These are phyloP conservation scores for Starmerella bombicola DNA, from an alignment of 805 yeast genomes.

Conservation along the genomic window DNA sequence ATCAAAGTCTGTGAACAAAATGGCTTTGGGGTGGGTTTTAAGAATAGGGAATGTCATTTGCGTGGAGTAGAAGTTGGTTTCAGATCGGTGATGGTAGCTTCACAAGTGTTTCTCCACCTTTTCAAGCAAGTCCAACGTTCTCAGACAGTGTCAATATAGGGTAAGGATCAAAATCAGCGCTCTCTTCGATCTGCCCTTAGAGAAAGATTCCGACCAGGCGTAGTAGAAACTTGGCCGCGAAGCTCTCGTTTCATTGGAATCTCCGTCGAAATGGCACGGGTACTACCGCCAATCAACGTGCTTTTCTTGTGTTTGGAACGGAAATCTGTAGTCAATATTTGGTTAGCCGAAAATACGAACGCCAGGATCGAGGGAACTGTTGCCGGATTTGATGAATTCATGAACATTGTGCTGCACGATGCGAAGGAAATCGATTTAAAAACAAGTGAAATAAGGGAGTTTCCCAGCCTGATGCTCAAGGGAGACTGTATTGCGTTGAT, in stretches of 20 bases:
- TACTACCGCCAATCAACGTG: constrained; percentile 82
- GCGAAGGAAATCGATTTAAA: constrained; percentile 51
- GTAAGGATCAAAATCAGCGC: no score
- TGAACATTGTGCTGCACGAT: constrained; percentile 63
- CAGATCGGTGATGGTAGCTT: no score
- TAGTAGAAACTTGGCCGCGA: no score
- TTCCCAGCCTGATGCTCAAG: constrained; percentile 55
- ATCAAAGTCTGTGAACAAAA: constrained; percentile 94
- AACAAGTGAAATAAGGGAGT: constrained; percentile 36
- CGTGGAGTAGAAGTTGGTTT: no score
- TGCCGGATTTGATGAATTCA: constrained; percentile 89
- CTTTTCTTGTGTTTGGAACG: constrained; percentile 78
- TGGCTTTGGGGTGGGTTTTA: constrained; percentile 41
- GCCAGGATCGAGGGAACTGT: constrained; percentile 70
- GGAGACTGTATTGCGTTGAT: constrained; percentile 90
- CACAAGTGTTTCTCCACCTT: no score
- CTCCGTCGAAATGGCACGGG: constrained; percentile 9
- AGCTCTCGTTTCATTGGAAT: no score
- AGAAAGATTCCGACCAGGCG: no score
- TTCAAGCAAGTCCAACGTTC: no score
- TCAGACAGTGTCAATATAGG: no score
- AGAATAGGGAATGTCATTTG: constrained; percentile 25
- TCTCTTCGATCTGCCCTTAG: no score
- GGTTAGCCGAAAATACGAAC: constrained; percentile 80
- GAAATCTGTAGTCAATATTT: constrained; percentile 64